These are phyloP conservation scores for Ceratocystis cacaofunesta DNA, from an alignment of 2,329 filamentous ascomycete genomes.

Conservation along the genomic window DNA sequence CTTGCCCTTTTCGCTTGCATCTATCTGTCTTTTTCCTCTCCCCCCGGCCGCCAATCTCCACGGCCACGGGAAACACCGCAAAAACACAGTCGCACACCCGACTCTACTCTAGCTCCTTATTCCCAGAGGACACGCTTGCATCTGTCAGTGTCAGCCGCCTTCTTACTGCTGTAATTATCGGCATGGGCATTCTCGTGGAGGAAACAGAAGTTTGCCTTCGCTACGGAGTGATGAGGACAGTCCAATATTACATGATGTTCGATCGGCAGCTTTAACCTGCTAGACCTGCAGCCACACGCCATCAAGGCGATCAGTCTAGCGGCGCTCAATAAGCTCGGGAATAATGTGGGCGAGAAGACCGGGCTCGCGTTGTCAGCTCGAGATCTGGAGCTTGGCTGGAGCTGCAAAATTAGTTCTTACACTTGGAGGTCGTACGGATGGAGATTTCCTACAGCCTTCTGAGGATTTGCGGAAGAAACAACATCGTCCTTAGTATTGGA, in stretches of 20 bases:
- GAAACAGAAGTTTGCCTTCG: slow-evolving; percentile 41
- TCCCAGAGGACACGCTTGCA: slow-evolving; percentile 21
- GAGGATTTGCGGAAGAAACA: too few species aligned
- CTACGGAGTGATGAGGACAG: slow-evolving; percentile 40
- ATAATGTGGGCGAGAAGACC: slow-evolving; percentile 53
- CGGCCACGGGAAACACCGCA: not conserved
- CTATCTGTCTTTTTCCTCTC: not conserved
- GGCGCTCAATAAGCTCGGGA: slow-evolving; percentile 47
- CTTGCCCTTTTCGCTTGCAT: not conserved
- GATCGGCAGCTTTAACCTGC: slow-evolving; percentile 48
- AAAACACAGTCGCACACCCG: slow-evolving; percentile 9
- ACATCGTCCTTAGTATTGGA: too few species aligned
- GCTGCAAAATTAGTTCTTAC: too few species aligned
- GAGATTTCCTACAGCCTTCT: too few species aligned
- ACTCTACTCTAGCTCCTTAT: slow-evolving; percentile 25
- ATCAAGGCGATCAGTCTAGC: slow-evolving; percentile 57
- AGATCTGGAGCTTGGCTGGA: too few species aligned
- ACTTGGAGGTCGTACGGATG: too few species aligned
- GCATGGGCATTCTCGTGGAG: slow-evolving; percentile 54
- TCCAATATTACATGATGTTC: slow-evolving; percentile 51
- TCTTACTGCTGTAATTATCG: slow-evolving; percentile 52
- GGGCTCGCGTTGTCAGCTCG: too few species aligned
- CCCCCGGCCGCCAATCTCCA: not conserved
- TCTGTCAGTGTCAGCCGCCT: slow-evolving; percentile 46
- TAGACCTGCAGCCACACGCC: slow-evolving; percentile 49